These are phyloP conservation scores for Voacanga thouarsii DNA, from an alignment of 257 asterid genomes.

Conservation along the genomic window DNA sequence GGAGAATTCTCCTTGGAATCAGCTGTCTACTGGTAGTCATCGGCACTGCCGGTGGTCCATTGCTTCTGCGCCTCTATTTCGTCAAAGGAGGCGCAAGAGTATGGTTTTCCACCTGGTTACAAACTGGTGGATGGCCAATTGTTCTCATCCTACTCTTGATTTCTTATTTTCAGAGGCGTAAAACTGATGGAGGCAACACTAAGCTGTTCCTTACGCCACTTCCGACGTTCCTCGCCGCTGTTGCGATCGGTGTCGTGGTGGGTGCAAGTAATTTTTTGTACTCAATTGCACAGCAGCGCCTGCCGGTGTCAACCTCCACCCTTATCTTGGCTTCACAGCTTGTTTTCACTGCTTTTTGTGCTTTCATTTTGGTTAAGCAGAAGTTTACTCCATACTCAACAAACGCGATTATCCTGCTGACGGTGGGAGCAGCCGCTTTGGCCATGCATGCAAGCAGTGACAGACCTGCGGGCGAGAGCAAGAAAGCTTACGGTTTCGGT, in stretches of 20 bases:
- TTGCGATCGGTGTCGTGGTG: not conserved
- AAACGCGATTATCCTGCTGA: conserved; percentile 23
- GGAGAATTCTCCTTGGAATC: not conserved
- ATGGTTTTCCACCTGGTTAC: not conserved
- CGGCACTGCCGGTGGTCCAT: not conserved
- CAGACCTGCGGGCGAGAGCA: conserved; percentile 19
- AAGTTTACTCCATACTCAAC: conserved; percentile 25
- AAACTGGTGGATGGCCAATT: conserved; percentile 4
- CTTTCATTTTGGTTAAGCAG: conserved; percentile 28
- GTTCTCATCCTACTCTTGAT: not conserved
- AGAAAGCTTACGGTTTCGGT: conserved; percentile 15
- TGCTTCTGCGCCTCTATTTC: not conserved
- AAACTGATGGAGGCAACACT: not conserved
- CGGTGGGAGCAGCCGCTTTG: conserved; percentile 20
- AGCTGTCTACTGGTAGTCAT: not conserved
- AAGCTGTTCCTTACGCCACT: not conserved
- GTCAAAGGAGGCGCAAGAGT: not conserved
- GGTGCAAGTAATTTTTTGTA: not conserved
- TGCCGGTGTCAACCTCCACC: no score
- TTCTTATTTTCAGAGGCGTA: not conserved
- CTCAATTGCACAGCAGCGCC: not conserved
- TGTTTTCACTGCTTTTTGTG: not conserved
- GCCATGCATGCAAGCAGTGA: conserved; percentile 21
- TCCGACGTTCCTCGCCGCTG: not conserved
- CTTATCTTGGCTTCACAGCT: not conserved